phyloP scores from a whole-genome alignment of 768 basidiomycete genomes.

The Leucocoprinus birnbaumii region DNA sequence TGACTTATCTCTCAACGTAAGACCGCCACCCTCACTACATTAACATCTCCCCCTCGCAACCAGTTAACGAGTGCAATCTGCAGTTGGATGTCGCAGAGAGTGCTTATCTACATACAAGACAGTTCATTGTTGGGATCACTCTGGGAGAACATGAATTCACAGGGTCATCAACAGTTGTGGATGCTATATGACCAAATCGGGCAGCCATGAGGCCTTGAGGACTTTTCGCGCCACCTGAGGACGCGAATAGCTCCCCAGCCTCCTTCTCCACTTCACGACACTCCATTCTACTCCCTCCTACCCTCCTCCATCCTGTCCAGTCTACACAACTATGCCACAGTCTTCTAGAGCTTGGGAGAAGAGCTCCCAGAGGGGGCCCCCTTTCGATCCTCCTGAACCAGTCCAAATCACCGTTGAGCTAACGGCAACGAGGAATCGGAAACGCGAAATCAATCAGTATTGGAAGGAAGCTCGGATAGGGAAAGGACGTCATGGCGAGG shows the following conservation, averaged over 20 bases:
- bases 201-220: slow-evolving; percentile 1
- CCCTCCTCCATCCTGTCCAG: not conserved
- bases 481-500: slow-evolving; percentile 52
- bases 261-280: not conserved
- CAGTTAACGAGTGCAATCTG: too few species aligned
- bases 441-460: slow-evolving; percentile 68
- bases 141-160: not conserved
- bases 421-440: slow-evolving; percentile 25
- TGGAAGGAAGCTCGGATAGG: slow-evolving; percentile 35
- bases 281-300: not conserved
- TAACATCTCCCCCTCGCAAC: too few species aligned
- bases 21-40: too few species aligned
- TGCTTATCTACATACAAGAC: too few species aligned
- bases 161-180: not conserved
- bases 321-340: slow-evolving; percentile 5
- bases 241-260: not conserved
- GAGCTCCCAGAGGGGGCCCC: slow-evolving; percentile 14
- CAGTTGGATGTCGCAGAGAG: too few species aligned
- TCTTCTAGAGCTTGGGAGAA: slow-evolving; percentile 3
- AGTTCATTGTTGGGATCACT: too few species aligned
- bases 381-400: slow-evolving; percentile 35
- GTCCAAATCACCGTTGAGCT: slow-evolving; percentile 43
- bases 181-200: slow-evolving; percentile 4
- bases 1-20: not conserved
- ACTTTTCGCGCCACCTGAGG: slow-evolving; percentile 1